Evolutionary conservation across 768 basidiomycete species (phyloP), one percentile per base, ranked within the genome.

Genomic region (Kwoniella sp.): DNA sequence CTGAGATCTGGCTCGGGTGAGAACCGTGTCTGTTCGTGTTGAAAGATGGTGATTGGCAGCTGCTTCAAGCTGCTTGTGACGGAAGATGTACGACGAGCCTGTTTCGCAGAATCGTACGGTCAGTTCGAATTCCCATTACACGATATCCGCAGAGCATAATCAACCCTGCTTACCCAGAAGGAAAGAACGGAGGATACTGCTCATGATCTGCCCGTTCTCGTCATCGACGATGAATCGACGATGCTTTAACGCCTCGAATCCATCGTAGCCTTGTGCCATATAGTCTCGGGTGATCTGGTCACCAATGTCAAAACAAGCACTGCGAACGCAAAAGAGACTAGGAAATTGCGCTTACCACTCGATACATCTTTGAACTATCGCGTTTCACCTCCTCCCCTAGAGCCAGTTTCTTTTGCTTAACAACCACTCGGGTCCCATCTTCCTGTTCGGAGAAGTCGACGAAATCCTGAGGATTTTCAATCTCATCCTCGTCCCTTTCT

Each of bases 151-250:
- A 15, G 37, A 52, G 51, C 48, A 5, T 40, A n/a, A 33, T 6
- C 33, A 44, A 10, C 3, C 40, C n/a, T 22, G 56, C 76, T 59
- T 72, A 90, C 92, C 92, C 47, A 95, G 84, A 2, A 94, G 82
- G 80, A 92, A 94, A 69, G 88, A 88, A 67, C 92, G 83, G 29
- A 94, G 88, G 55, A 95, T 85, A 24, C 83, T 80, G 73, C 88
- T 90, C 85, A 90, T 86, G 65, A 90, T 81, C 67, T 87, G 85
- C 9, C 92, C 92, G 57, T 85, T 84, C 78, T 96, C 92, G 62
- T 91, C 88, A 71, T 93, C 91, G 25, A 94, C 83, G 44, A 94
- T 84, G 69, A 86, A 87, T 62, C 83, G 83, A 22, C 85, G 83
- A 21, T 85, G 86, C 67, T 86, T 86, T 30, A 95, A 82, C 1